Evolutionary conservation across 2,329 filamentous ascomycete genomes (phyloP).

Genomic region (Coniochaeta prunicola): DNA sequence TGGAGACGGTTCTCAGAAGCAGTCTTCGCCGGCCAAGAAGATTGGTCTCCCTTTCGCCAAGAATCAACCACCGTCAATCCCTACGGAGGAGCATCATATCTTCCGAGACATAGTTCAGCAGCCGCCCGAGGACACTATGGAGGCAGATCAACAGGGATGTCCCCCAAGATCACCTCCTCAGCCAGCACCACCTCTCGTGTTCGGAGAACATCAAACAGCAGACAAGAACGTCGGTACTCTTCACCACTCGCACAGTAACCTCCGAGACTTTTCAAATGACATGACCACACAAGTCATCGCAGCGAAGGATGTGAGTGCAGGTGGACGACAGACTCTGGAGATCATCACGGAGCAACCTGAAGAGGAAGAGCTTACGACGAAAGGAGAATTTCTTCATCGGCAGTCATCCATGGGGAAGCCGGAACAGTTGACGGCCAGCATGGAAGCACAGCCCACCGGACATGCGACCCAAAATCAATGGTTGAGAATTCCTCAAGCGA

Average conservation of each 20-base stretch:
- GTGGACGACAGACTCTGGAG: neutral
- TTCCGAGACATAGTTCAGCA: neutral
- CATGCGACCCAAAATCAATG: neutral
- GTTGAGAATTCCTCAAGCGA: neutral
- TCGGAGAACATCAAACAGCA: neutral
- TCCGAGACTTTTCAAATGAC: neutral
- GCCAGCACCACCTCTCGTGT: neutral
- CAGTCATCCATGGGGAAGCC: neutral
- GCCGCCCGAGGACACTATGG: neutral
- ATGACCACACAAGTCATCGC: neutral
- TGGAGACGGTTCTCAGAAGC: neutral
- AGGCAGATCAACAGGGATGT: neutral
- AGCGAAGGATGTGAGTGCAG: neutral
- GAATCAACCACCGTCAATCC: neutral
- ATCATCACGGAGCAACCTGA: neutral
- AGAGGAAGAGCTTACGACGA: neutral
- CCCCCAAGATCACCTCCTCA: neutral
- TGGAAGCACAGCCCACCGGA: neutral
- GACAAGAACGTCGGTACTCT: neutral
- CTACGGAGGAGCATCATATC: neutral
- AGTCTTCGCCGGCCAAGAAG: neutral
- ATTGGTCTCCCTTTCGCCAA: neutral
- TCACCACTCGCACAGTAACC: neutral
- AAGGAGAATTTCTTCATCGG: neutral
- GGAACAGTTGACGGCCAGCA: neutral